Evolutionary conservation across 768 basidiomycete species (phyloP).

Genomic region (Russula ochroleuca): DNA sequence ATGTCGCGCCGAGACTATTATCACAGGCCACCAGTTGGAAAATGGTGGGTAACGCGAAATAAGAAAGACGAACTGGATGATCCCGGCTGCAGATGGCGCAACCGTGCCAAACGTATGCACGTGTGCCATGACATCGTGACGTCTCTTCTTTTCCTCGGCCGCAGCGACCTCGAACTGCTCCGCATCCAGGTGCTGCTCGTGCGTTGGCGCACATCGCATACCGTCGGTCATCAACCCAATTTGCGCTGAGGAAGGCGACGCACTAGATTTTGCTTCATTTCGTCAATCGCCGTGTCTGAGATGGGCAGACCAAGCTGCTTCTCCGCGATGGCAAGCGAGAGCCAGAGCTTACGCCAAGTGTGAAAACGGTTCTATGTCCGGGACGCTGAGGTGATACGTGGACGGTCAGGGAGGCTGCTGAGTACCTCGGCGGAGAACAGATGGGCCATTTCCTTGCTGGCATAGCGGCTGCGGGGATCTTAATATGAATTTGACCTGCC

Average conservation of each 20-base stretch:
- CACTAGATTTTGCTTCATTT: conserved; percentile 94
- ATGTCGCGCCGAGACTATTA: conserved; percentile 85
- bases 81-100: conserved; percentile 91
- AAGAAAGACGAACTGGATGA: conserved; percentile 70
- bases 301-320: conserved; percentile 92
- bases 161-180: conserved; percentile 92
- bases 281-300: conserved; percentile 82
- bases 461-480: conserved; percentile 76
- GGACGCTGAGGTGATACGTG: not conserved
- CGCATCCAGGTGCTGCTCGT: conserved; percentile 65
- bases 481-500: not conserved
- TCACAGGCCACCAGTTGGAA: not conserved
- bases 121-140: conserved; percentile 99
- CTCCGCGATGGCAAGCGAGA: conserved; percentile 93
- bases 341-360: conserved; percentile 95
- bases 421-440: conserved; percentile 91
- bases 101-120: conserved; percentile 95
- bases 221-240: not conserved
- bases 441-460: conserved; percentile 97
- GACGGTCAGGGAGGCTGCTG: conserved; percentile 18
- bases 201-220: not conserved
- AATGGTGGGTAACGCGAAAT: not conserved
- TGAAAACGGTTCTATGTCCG: conserved; percentile 76
- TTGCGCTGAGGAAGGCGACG: conserved; percentile 29
- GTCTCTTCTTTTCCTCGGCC: conserved; percentile 90